Evolutionary conservation across 2,329 filamentous ascomycete genomes (phyloP), one percentile per base, ranked within the genome.

Genomic region (Dactylellina sp.): DNA sequence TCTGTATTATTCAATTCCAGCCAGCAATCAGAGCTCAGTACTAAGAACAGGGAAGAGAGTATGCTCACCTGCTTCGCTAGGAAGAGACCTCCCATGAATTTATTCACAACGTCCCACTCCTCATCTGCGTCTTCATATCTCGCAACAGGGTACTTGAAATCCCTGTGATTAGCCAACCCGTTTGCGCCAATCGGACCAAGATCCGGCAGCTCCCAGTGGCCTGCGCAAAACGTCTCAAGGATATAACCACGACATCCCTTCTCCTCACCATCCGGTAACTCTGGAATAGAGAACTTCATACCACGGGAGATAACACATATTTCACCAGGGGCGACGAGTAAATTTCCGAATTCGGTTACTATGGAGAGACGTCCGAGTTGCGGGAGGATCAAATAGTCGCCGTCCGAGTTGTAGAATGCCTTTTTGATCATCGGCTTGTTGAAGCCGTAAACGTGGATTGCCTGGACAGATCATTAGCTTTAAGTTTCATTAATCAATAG

Each of bases 331-430:
- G 91, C 86, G n/a, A 93, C 88, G 46, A 91, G 85, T 4, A 94
- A 82, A 44, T 72, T 76, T 49, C 91, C 91, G 52, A 93, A 84
- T 81, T 94, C 91, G 0, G 91, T 94, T n/a, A n/a, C n/a, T n/a
- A 78, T 89, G 87, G 75, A 94, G 89, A 94, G 82, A 12, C 85
- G 84, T 1, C 91, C 91, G 75, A 91, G 86, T 79, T 94, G 91
- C 1, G 89, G 85, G 12, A 94, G 89, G 75, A 94, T 88, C 64
- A 93, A 81, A 77, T 92, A 86, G 80, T 94, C 91, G 11, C 91
- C 91, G 79, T 94, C 91, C 0, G 92, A 89, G 2, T 90, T 93
- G 84, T 94, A 96, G 80, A 93, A 96, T 0, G 91, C 91, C 55
- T 89, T 84, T 40, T 86, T 86, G n/a, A 84, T 84, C 93, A 97